Conservation (phyloP, 202 grass and related monocot species). For the Hordeum pubiflorum region DNA sequence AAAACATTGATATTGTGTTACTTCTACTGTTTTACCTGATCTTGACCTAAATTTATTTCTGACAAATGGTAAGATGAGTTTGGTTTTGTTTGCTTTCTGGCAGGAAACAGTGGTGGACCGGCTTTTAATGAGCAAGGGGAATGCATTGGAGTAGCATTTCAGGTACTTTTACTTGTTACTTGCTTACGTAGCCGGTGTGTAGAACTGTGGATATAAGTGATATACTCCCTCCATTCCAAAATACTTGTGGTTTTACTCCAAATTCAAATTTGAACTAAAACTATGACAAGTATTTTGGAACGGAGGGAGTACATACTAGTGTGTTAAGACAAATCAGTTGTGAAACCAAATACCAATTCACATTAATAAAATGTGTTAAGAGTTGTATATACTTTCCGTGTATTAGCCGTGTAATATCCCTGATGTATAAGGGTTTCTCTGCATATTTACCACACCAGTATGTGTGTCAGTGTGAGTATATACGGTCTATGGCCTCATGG, state of each 20-base stretch:
- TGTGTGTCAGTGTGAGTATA: neutral
- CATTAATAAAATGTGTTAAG: neutral
- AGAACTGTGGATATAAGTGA: neutral
- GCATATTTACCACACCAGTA: neutral
- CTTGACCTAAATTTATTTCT: neutral
- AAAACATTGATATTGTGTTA: slow-evolving; percentile 11
- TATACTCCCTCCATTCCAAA: neutral
- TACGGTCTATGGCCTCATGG: neutral
- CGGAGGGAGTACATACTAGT: neutral
- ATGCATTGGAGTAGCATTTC: slow-evolving; percentile 98
- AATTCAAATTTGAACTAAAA: no score
- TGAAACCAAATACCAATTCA: neutral
- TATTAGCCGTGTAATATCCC: neutral
- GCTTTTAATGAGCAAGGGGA: slow-evolving; percentile 97
- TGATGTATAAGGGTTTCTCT: neutral
- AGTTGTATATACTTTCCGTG: no score
- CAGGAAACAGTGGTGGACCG: slow-evolving; percentile 98
- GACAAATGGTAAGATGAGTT: neutral
- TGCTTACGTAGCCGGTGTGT: slow-evolving; percentile 2
- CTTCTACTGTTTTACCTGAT: neutral
- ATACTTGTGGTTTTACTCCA: no score
- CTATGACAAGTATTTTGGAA: no score
- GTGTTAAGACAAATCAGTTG: neutral
- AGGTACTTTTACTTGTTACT: slow-evolving; percentile 56
- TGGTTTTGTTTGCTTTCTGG: slow-evolving; percentile 19